Evolutionary conservation across 139 green algal genomes (phyloP).

Genomic region (Pleodorina starrii): DNA sequence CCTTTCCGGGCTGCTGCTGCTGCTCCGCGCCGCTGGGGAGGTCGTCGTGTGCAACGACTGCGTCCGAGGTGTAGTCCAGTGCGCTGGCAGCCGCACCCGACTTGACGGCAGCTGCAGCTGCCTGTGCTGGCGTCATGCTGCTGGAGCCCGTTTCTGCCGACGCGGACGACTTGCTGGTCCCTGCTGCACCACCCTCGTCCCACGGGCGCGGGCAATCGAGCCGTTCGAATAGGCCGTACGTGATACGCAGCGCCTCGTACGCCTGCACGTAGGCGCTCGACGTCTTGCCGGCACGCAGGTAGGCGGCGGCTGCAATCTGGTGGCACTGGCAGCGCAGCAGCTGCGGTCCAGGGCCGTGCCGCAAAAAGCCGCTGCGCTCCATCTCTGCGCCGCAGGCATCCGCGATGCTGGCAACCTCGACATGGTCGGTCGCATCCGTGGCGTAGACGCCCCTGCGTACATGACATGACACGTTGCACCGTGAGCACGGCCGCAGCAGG

Average conservation of each 20-base stretch:
- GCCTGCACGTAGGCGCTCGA: slow-evolving; percentile 16
- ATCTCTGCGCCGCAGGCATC: slow-evolving; percentile 6
- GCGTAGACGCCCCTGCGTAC: not conserved
- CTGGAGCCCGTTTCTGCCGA: too few relatives aligned
- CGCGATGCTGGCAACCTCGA: not conserved
- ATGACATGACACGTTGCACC: too few relatives aligned
- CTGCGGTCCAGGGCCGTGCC: slow-evolving; percentile 30
- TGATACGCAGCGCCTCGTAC: slow-evolving; percentile 53
- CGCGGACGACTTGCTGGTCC: not conserved
- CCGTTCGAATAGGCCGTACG: not conserved
- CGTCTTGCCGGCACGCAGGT: slow-evolving; percentile 18
- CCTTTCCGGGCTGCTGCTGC: not conserved
- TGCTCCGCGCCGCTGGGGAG: not conserved
- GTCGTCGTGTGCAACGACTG: not conserved
- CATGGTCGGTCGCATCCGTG: not conserved
- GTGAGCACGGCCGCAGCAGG: too few relatives aligned
- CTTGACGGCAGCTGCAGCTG: slow-evolving; percentile 30
- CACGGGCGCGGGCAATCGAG: not conserved
- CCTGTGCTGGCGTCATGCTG: not conserved
- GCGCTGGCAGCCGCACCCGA: not conserved
- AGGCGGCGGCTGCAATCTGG: slow-evolving; percentile 19
- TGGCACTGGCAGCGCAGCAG: slow-evolving; percentile 45
- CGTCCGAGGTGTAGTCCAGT: not conserved
- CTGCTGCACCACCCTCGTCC: not conserved
- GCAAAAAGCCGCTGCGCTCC: slow-evolving; percentile 25